Percentiles rank a stretch among this genome's conserved stretches.
Conservation (phyloP, 2,329 filamentous ascomycete genomes). For the Diaporthe nobilis region DNA sequence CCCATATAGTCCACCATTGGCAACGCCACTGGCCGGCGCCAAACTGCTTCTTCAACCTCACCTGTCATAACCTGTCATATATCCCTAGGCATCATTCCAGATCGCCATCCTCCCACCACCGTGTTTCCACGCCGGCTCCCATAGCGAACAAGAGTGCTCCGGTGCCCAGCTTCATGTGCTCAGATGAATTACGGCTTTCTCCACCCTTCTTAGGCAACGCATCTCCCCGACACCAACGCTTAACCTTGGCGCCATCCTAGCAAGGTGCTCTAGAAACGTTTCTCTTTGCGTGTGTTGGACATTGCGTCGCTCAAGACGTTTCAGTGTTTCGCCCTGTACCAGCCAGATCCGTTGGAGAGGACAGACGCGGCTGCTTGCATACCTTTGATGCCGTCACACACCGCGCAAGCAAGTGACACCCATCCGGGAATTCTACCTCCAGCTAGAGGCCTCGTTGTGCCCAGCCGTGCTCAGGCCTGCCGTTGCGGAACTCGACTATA, state of each 20-base stretch:
- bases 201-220: slow-evolving; percentile 30
- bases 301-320: slow-evolving; percentile 41
- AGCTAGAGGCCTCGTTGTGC: slow-evolving; percentile 34
- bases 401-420: slow-evolving; percentile 42
- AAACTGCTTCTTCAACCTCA: slow-evolving; percentile 35
- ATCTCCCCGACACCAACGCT: slow-evolving; percentile 35
- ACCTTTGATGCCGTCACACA: slow-evolving; percentile 48
- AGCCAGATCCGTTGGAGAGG: slow-evolving; percentile 40
- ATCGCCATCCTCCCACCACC: slow-evolving; percentile 23
- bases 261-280: slow-evolving; percentile 40
- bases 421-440: slow-evolving; percentile 37
- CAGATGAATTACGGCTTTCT: slow-evolving; percentile 33
- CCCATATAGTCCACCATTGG: slow-evolving; percentile 38
- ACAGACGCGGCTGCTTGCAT: slow-evolving; percentile 48
- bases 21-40: slow-evolving; percentile 38
- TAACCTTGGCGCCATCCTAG: slow-evolving; percentile 37
- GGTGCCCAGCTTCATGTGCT: slow-evolving; percentile 33
- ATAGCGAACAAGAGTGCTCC: slow-evolving; percentile 15
- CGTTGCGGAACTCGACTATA: slow-evolving; percentile 29
- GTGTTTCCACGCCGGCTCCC: slow-evolving; percentile 7
- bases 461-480: background rate
- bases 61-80: slow-evolving; percentile 39
- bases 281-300: slow-evolving; percentile 45
- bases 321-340: slow-evolving; percentile 39
- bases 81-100: slow-evolving; percentile 30